Percentiles rank a stretch among this genome's conserved stretches.
These are phyloP conservation scores for Acer yangbiense DNA, from an alignment of 345 rosid genomes.

Conservation along the genomic window DNA sequence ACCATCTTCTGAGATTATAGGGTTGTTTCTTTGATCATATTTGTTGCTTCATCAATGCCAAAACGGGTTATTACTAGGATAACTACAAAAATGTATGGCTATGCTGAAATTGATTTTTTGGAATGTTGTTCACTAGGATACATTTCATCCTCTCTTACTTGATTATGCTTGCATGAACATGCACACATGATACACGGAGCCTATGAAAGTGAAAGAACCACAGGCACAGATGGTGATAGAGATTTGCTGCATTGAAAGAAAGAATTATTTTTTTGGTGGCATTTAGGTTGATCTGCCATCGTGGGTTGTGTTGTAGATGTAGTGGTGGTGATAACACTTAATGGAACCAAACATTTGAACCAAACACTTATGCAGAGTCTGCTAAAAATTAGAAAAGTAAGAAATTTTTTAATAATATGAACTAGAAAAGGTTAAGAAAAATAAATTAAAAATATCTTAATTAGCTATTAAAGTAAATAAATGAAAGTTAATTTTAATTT, in stretches of 20 bases:
- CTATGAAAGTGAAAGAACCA: background rate
- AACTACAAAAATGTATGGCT: background rate
- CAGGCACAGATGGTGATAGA: background rate
- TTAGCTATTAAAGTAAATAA: too few species aligned
- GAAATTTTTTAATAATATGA: too few species aligned
- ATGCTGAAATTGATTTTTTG: background rate
- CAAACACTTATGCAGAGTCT: too few species aligned
- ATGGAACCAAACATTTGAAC: too few species aligned
- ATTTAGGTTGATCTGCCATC: background rate
- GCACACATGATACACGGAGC: background rate
- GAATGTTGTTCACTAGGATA: background rate
- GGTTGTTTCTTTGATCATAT: background rate
- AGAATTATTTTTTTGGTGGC: background rate
- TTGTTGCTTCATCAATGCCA: conserved; percentile 12
- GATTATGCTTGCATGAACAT: background rate
- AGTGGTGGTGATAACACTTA: background rate
- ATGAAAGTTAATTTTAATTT: too few species aligned
- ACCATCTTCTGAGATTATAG: background rate
- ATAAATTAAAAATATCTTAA: too few species aligned
- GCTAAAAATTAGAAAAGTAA: too few species aligned
- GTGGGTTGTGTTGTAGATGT: background rate
- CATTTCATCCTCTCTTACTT: background rate
- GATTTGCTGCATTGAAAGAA: background rate
- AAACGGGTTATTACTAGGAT: background rate
- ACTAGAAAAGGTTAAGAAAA: too few species aligned